These are phyloP conservation scores for Coemansia sp. DNA, from an alignment of 192 early-diverging fungal species.

Conservation along the genomic window DNA sequence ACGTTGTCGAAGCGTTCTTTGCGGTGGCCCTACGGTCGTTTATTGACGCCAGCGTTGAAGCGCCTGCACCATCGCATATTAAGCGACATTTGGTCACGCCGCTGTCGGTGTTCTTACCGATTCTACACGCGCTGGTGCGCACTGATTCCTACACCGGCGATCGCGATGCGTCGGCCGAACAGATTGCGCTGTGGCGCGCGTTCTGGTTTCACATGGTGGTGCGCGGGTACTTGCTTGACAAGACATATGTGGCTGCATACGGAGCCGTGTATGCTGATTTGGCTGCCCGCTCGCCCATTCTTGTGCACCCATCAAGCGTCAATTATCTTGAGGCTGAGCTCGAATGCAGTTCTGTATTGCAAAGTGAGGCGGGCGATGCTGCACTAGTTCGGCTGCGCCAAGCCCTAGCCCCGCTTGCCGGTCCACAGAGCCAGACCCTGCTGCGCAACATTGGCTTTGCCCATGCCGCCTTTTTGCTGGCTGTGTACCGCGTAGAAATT, in stretches of 20 bases:
- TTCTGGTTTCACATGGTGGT: conserved; percentile 88
- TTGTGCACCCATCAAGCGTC: conserved; percentile 67
- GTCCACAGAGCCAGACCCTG: conserved; percentile 56
- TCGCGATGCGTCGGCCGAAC: conserved; percentile 57
- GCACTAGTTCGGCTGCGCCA: conserved; percentile 51
- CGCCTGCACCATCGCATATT: conserved; percentile 11
- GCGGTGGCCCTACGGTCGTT: conserved; percentile 29
- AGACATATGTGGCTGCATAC: conserved; percentile 76
- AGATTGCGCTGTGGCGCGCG: conserved; percentile 74
- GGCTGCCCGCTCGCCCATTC: conserved; percentile 80
- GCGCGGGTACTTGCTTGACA: conserved; percentile 71
- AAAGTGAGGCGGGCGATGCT: conserved; percentile 46
- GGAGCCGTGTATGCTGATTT: conserved; percentile 62
- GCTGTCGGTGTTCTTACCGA: conserved; percentile 56
- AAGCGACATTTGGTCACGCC: conserved; percentile 19
- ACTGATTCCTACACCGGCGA: conserved; percentile 61
- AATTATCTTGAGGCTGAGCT: conserved; percentile 87
- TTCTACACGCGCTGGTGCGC: conserved; percentile 59
- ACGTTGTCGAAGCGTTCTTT: conserved; percentile 31
- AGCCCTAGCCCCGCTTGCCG: conserved; percentile 47
- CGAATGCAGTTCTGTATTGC: conserved; percentile 79
- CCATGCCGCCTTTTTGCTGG: conserved; percentile 75
- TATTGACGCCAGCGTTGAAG: conserved; percentile 36
- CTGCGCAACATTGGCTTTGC: conserved; percentile 66
- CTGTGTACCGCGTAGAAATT: conserved; percentile 80